These are phyloP conservation scores for Pyrenochaeta sp. DNA, from an alignment of 2,329 filamentous ascomycete species.

Conservation along the genomic window DNA sequence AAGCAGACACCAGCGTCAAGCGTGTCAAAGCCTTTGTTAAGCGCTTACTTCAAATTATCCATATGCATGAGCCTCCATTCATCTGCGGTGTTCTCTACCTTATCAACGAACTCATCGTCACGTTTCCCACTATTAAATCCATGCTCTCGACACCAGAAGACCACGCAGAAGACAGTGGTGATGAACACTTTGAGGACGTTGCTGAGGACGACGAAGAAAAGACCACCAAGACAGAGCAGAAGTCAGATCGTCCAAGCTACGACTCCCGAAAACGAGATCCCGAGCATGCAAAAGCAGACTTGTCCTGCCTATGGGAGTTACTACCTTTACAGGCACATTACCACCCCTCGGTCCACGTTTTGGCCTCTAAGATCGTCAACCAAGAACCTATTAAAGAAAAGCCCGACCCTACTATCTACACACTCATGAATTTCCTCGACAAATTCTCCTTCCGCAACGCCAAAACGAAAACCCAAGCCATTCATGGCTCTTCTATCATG, in stretches of 20 bases:
- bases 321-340: constrained; percentile 83
- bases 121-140: constrained; percentile 80
- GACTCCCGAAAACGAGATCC: constrained; percentile 92
- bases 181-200: constrained; percentile 75
- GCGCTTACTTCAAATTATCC: constrained; percentile 85
- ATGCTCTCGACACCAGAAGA: constrained; percentile 75
- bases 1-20: constrained; percentile 87
- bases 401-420: constrained; percentile 88
- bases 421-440: constrained; percentile 93
- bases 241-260: constrained; percentile 59
- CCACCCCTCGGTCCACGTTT: constrained; percentile 90
- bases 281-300: constrained; percentile 89
- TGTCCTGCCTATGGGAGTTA: constrained; percentile 92
- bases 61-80: constrained; percentile 90
- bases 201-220: constrained; percentile 52
- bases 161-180: constrained; percentile 78
- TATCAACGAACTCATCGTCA: constrained; percentile 78
- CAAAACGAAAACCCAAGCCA: constrained; percentile 68
- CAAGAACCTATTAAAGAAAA: constrained; percentile 80
- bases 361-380: constrained; percentile 75
- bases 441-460: constrained; percentile 98
- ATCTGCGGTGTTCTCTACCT: constrained; percentile 93
- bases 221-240: constrained; percentile 29
- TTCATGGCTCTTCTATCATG: constrained; percentile 92
- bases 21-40: constrained; percentile 97